phyloP scores from a whole-genome alignment of 2,329 filamentous ascomycete genomes.

The Aspergillus fructus region DNA sequence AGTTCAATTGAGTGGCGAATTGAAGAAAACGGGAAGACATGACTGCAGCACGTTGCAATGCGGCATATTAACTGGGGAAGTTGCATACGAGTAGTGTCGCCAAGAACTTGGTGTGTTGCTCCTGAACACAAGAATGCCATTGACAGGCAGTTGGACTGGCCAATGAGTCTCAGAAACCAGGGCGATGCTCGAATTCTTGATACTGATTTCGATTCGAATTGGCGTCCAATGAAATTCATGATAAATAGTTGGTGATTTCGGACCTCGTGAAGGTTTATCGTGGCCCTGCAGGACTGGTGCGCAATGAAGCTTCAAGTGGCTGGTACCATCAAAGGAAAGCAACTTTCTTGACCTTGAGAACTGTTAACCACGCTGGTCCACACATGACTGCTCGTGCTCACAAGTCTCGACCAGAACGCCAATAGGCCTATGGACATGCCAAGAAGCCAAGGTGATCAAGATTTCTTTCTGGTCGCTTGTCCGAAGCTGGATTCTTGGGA shows the following conservation, averaged over 20 bases:
- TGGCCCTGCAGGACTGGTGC: too few species aligned
- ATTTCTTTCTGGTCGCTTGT: background rate
- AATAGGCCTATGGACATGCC: background rate
- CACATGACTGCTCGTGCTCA: too few species aligned
- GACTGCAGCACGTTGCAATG: background rate
- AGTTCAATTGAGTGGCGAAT: background rate
- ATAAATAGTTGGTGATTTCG: background rate
- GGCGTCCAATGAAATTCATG: slow-evolving; percentile 7
- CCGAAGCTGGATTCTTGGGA: background rate
- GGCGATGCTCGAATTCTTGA: background rate
- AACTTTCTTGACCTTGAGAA: too few species aligned
- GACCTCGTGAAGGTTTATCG: too few species aligned
- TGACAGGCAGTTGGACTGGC: background rate
- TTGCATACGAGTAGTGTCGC: background rate
- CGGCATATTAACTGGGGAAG: background rate
- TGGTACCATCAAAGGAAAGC: too few species aligned
- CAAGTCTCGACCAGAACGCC: background rate
- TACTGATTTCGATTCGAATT: slow-evolving; percentile 13
- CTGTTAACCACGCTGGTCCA: too few species aligned
- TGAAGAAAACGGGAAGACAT: background rate
- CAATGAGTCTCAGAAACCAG: background rate
- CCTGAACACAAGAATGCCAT: background rate
- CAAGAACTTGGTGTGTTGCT: background rate
- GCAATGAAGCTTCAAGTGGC: too few species aligned
- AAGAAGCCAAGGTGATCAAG: background rate